Evolutionary conservation across 106 monocot genomes (phyloP).

Genomic region (Dendrobium officinale): DNA sequence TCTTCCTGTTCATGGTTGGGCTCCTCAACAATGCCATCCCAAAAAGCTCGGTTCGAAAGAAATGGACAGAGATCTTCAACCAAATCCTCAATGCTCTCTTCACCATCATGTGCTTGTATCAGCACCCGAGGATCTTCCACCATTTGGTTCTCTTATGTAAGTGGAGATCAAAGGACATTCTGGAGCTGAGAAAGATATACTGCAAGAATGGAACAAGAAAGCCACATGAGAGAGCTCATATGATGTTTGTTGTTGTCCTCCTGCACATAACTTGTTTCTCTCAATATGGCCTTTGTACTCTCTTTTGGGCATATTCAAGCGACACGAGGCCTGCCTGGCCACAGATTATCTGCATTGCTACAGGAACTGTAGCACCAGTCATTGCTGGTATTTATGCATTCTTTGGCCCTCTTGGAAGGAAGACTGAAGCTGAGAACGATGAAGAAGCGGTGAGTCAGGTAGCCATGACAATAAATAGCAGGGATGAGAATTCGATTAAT

Average conservation of each 20-base stretch:
- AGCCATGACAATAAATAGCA: not conserved
- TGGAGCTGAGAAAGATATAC: slow-evolving; percentile 44
- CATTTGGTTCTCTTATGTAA: slow-evolving; percentile 48
- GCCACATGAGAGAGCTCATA: slow-evolving; percentile 23
- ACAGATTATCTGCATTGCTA: slow-evolving; percentile 12
- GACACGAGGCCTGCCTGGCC: slow-evolving; percentile 21
- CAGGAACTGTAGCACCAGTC: slow-evolving; percentile 25
- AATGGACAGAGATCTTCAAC: slow-evolving; percentile 74
- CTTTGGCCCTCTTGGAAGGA: slow-evolving; percentile 53
- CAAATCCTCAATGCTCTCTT: slow-evolving; percentile 85
- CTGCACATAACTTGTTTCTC: slow-evolving; percentile 36
- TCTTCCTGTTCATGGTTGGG: slow-evolving; percentile 59
- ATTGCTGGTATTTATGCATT: slow-evolving; percentile 24
- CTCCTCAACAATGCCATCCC: slow-evolving; percentile 46
- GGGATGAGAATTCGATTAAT: not conserved
- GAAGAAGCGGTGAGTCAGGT: not conserved
- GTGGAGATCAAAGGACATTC: slow-evolving; percentile 39
- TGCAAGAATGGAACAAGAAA: slow-evolving; percentile 22
- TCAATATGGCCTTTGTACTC: slow-evolving; percentile 23
- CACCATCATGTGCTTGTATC: slow-evolving; percentile 83
- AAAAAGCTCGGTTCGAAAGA: slow-evolving; percentile 24
- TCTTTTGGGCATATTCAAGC: slow-evolving; percentile 38
- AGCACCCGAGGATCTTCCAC: slow-evolving; percentile 63
- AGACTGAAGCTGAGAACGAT: not conserved
- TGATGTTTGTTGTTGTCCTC: slow-evolving; percentile 25